Percentiles rank a stretch among this genome's conserved stretches.
phyloP scores from a whole-genome alignment of 495 filamentous ascomycete species.

The Hapsidospora chrysogenum region DNA sequence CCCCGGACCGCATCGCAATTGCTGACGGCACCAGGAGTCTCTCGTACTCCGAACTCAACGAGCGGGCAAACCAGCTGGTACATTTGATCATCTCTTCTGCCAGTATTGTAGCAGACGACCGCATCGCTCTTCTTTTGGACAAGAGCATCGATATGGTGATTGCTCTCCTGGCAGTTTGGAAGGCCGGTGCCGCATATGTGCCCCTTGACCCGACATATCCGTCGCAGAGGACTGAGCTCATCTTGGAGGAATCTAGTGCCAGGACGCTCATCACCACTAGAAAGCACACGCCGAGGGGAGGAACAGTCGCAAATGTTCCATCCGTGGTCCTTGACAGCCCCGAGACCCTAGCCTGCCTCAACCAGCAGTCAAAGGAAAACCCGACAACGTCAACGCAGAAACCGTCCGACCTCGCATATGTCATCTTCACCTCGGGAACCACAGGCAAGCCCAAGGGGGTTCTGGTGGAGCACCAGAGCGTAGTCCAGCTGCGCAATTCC shows the following conservation, averaged over 20 bases:
- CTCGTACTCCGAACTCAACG: not conserved
- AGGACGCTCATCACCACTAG: not conserved
- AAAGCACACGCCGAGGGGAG: not conserved
- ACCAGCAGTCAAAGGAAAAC: not conserved
- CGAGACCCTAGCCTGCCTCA: not conserved
- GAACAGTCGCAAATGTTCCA: not conserved
- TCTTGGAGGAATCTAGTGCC: not conserved
- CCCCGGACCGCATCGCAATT: not conserved
- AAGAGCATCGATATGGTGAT: not conserved
- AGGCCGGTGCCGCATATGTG: not conserved
- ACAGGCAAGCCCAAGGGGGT: slow-evolving; percentile 12
- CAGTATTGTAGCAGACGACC: not conserved
- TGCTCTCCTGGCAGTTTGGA: not conserved
- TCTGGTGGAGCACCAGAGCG: slow-evolving; percentile 8
- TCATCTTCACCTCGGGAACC: slow-evolving; percentile 21
- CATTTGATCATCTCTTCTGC: not conserved
- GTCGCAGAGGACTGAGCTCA: not conserved
- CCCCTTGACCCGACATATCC: not conserved
- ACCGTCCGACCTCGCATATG: slow-evolving; percentile 14
- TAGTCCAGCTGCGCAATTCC: not conserved
- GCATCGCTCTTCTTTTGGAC: not conserved
- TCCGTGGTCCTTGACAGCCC: not conserved
- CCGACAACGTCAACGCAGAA: slow-evolving; percentile 1
- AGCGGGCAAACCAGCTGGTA: not conserved
- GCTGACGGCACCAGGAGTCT: not conserved